These are phyloP conservation scores for Vigna reflexopilosa DNA, from an alignment of 306 rosid species.

Conservation along the genomic window DNA sequence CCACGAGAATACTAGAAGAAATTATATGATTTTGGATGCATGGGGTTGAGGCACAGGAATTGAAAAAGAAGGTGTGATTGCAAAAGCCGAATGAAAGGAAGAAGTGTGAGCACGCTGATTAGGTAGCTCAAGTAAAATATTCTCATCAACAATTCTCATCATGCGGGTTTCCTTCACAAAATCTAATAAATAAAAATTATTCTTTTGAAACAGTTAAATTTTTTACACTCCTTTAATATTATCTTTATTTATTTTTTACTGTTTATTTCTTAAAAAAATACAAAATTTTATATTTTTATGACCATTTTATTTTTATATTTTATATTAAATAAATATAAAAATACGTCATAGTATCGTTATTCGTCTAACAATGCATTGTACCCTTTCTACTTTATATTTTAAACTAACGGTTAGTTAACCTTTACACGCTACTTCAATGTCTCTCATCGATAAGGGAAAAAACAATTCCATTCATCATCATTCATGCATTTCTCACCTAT, in stretches of 20 bases:
- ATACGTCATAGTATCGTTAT: too few species aligned
- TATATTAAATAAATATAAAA: too few species aligned
- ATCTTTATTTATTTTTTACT: too few species aligned
- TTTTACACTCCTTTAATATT: too few species aligned
- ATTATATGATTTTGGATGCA: conserved; percentile 18
- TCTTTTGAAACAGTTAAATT: too few species aligned
- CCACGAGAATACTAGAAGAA: background rate
- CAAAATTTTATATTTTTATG: too few species aligned
- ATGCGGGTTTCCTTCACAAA: background rate
- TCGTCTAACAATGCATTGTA: too few species aligned
- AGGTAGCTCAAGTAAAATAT: background rate
- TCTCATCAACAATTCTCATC: background rate
- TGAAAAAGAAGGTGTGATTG: conserved; percentile 27
- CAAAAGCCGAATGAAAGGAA: conserved; percentile 7
- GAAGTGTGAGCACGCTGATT: conserved; percentile 5
- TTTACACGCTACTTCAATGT: conserved; percentile 4
- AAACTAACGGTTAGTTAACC: conserved; percentile 3
- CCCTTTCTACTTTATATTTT: too few species aligned
- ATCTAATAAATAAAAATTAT: too few species aligned
- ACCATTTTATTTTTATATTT: too few species aligned
- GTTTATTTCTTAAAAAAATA: too few species aligned
- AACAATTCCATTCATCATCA: background rate
- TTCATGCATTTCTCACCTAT: background rate
- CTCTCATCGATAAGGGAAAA: background rate
- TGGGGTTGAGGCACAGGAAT: background rate